Conservation (phyloP, 2,329 filamentous ascomycete genomes). For the Phyllosticta citrichinensis region DNA sequence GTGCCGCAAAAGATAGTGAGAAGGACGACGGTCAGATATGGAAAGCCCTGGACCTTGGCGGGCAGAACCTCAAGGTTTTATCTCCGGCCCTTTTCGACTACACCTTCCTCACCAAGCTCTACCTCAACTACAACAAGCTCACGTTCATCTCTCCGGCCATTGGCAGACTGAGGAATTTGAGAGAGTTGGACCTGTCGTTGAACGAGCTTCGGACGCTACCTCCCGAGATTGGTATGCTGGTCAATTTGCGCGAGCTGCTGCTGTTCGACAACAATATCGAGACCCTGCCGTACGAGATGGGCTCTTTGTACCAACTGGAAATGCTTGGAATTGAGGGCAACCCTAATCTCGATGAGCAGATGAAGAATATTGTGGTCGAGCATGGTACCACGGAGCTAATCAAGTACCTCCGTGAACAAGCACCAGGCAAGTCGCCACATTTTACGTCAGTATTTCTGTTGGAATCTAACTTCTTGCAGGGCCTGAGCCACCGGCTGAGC, state of each 20-base stretch:
- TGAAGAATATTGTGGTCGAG: slow-evolving; percentile 77
- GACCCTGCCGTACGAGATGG: slow-evolving; percentile 74
- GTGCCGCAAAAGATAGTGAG: slow-evolving; percentile 51
- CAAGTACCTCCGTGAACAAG: slow-evolving; percentile 70
- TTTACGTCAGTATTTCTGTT: slow-evolving; percentile 1
- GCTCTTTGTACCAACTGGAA: slow-evolving; percentile 79
- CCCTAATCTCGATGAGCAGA: slow-evolving; percentile 61
- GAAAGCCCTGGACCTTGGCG: slow-evolving; percentile 88
- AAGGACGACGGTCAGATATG: slow-evolving; percentile 58
- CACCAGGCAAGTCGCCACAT: slow-evolving; percentile 58
- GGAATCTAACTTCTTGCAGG: slow-evolving; percentile 33
- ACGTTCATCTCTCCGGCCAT: slow-evolving; percentile 69
- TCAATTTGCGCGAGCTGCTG: slow-evolving; percentile 73
- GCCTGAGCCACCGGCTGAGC: slow-evolving; percentile 63
- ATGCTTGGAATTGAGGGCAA: slow-evolving; percentile 90
- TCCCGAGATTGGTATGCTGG: slow-evolving; percentile 92
- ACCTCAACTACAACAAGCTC: slow-evolving; percentile 88
- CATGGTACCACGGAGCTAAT: slow-evolving; percentile 81
- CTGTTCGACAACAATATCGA: slow-evolving; percentile 86
- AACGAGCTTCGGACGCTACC: slow-evolving; percentile 78
- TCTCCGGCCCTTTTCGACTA: slow-evolving; percentile 73
- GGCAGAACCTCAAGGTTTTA: slow-evolving; percentile 83
- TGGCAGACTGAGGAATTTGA: slow-evolving; percentile 70
- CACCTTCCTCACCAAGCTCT: slow-evolving; percentile 80
- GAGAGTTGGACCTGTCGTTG: slow-evolving; percentile 75